Evolutionary conservation across 768 basidiomycete genomes (phyloP).

Genomic region (Psilocybe cubensis): DNA sequence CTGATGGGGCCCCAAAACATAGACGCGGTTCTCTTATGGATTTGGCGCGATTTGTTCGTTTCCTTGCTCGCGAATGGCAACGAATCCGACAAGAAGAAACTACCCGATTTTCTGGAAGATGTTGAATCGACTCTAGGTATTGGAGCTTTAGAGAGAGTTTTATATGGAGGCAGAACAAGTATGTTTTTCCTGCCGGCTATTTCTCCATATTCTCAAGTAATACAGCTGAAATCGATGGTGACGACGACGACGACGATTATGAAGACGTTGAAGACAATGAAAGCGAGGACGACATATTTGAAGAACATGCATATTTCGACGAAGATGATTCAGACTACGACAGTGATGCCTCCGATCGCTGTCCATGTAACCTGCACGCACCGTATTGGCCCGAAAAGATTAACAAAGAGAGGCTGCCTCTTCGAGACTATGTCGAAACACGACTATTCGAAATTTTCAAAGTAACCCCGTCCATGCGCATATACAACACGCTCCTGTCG

Average conservation of each 20-base stretch:
- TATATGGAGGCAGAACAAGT: constrained; percentile 63
- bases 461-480: constrained; percentile 45
- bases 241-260: constrained; percentile 30
- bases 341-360: constrained; percentile 27
- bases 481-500: constrained; percentile 47
- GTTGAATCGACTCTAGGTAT: constrained; percentile 56
- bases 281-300: constrained; percentile 28
- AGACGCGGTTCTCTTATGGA: constrained; percentile 55
- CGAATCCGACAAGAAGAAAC: constrained; percentile 30
- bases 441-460: constrained; percentile 53
- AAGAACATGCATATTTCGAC: constrained; percentile 27
- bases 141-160: constrained; percentile 50
- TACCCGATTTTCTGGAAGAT: constrained; percentile 63
- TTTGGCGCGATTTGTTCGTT: constrained; percentile 72
- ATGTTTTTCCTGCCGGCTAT: constrained; percentile 14
- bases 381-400: constrained; percentile 55
- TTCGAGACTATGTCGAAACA: constrained; percentile 49
- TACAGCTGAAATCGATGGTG: constrained; percentile 29
- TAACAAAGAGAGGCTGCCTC: constrained; percentile 38
- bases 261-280: constrained; percentile 34
- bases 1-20: constrained; percentile 47
- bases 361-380: constrained; percentile 40
- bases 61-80: constrained; percentile 48
- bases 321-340: constrained; percentile 34
- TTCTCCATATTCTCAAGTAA: constrained; percentile 5